phyloP scores from a whole-genome alignment of 1,284 basidiomycete species.

The Pseudozyma tsukubaensis region DNA sequence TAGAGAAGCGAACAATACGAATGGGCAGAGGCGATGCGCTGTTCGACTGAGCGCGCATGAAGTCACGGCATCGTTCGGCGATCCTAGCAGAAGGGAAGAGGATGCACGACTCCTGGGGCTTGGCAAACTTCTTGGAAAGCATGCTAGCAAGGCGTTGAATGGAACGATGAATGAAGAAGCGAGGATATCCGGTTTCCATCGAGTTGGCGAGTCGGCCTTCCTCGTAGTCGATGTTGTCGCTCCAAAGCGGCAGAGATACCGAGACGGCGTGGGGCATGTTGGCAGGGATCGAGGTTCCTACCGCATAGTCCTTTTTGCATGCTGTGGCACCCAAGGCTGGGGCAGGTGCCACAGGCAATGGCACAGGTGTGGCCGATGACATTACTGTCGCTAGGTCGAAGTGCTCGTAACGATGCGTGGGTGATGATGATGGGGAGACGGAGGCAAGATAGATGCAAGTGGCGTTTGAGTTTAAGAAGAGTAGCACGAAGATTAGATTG shows the following conservation, averaged over 20 bases:
- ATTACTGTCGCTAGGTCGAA: slow-evolving; percentile 5
- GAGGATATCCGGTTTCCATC: slow-evolving; percentile 94
- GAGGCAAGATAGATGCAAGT: background rate
- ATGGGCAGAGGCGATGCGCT: slow-evolving; percentile 29
- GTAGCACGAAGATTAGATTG: background rate
- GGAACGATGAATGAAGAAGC: slow-evolving; percentile 92
- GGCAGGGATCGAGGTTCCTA: slow-evolving; percentile 67
- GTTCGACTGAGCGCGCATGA: slow-evolving; percentile 51
- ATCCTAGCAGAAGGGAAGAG: slow-evolving; percentile 59
- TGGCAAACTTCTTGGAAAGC: slow-evolving; percentile 53
- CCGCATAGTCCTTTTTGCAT: slow-evolving; percentile 42
- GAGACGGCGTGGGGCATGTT: slow-evolving; percentile 83
- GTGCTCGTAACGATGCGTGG: too few relatives aligned
- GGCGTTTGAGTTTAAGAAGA: background rate
- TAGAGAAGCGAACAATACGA: slow-evolving; percentile 58
- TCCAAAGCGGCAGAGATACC: slow-evolving; percentile 95
- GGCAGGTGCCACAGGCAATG: slow-evolving; percentile 10
- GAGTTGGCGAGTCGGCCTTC: slow-evolving; percentile 83
- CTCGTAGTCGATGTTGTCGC: slow-evolving; percentile 92
- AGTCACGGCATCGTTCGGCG: slow-evolving; percentile 61
- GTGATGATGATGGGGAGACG: background rate
- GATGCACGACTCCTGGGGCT: slow-evolving; percentile 52
- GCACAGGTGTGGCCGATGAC: slow-evolving; percentile 25
- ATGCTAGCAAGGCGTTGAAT: slow-evolving; percentile 75
- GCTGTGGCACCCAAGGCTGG: too few relatives aligned